Percentiles rank a stretch among this genome's conserved stretches.
phyloP scores from a whole-genome alignment of 208 protist genomes.

The Trypanosoma avium region DNA sequence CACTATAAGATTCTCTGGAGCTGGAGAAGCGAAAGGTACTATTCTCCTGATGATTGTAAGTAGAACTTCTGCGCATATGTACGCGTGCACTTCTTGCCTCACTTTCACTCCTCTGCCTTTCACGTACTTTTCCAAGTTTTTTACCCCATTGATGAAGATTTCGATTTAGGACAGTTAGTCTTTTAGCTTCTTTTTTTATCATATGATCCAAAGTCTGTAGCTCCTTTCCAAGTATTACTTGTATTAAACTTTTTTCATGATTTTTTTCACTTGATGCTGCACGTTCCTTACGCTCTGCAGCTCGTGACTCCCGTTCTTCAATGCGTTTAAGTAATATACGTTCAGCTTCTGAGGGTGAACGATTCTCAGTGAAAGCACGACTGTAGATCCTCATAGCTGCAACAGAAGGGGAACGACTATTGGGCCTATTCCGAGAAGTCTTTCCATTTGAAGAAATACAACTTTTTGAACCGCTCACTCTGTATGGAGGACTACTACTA shows the following conservation, averaged over 20 bases:
- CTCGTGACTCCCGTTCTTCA: slow-evolving; percentile 51
- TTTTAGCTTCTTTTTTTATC: slow-evolving; percentile 33
- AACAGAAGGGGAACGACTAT: slow-evolving; percentile 31
- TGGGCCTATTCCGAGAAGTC: slow-evolving; percentile 13
- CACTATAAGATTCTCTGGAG: no score
- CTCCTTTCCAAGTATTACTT: slow-evolving; percentile 37
- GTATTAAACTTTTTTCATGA: slow-evolving; percentile 36
- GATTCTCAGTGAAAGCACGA: slow-evolving; percentile 38
- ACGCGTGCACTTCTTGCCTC: slow-evolving; percentile 22
- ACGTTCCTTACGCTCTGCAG: slow-evolving; percentile 39
- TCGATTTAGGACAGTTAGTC: neutral
- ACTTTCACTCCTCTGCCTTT: slow-evolving; percentile 32
- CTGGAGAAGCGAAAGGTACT: no score
- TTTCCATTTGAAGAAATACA: slow-evolving; percentile 13
- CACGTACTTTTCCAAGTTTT: slow-evolving; percentile 26
- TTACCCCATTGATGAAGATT: slow-evolving; percentile 24
- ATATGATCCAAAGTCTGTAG: slow-evolving; percentile 16
- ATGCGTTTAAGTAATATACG: slow-evolving; percentile 48
- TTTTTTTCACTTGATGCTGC: slow-evolving; percentile 33
- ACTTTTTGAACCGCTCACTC: neutral
- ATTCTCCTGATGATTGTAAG: neutral
- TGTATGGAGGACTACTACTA: slow-evolving; percentile 28
- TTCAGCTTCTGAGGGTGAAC: slow-evolving; percentile 39
- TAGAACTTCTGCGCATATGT: slow-evolving; percentile 7
- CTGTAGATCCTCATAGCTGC: slow-evolving; percentile 40